Conservation (phyloP, 768 basidiomycete genomes). For the Russula virescens region DNA sequence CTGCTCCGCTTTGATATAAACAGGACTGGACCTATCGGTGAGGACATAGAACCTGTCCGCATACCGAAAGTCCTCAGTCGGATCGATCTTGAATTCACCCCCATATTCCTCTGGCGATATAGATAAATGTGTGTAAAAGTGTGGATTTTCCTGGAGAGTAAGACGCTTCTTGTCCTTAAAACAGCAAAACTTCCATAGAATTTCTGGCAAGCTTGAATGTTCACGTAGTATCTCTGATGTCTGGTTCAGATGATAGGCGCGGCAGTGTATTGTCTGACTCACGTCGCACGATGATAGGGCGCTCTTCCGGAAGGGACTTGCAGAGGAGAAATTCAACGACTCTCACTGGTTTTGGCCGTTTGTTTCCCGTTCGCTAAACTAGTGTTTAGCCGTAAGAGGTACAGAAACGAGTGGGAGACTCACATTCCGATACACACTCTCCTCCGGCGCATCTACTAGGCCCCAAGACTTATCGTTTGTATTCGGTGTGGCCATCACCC, state of each 20-base stretch:
- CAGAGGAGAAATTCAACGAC: not conserved
- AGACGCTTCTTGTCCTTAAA: not conserved
- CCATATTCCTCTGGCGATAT: not conserved
- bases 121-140: conserved; percentile 4
- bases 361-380: not conserved
- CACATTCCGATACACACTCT: not conserved
- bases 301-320: not conserved
- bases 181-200: conserved; percentile 9
- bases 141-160: conserved; percentile 13
- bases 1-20: not conserved
- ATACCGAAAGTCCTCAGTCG: not conserved
- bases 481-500: not conserved
- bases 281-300: not conserved
- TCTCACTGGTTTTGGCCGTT: not conserved
- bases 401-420: not conserved
- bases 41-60: conserved; percentile 2
- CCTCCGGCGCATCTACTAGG: not conserved
- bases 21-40: not conserved
- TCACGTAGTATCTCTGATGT: not conserved
- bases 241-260: too few relatives aligned
- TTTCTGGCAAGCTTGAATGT: not conserved
- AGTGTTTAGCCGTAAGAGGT: not conserved
- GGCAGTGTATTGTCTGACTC: too few relatives aligned
- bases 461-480: not conserved
- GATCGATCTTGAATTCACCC: not conserved